Evolutionary conservation across 83 land plant species (phyloP), one percentile per base, ranked within the genome.

Genomic region (Picea mariana): DNA sequence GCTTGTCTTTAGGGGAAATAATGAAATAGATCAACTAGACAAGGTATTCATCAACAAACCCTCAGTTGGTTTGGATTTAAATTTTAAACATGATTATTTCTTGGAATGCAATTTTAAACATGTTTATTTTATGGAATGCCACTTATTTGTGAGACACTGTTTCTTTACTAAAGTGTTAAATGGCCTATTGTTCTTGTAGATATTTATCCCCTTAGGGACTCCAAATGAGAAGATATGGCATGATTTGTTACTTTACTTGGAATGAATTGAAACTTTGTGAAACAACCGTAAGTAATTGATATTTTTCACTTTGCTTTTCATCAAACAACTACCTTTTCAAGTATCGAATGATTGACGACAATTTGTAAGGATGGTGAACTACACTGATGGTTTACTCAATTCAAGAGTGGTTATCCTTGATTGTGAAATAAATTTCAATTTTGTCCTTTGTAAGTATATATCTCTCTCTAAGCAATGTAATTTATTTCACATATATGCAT

Each of bases 221-320:
- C 99, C 98, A 34, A 94, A 87, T 80, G 98, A 95, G 84, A 91
- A 82, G 38, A 93, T 90, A 58, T 98, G 99, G 98, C 96, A 96
- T 18, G 95, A 97, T 80, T 88, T 83, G 82, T 85, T 15, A 89
- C 93, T 31, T 69, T 96, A 59, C 94, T 95, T 20, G 92, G 97
- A 0, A 86, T 85, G 15, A 92, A 88, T 63, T 89, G 85, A 65
- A 97, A 92, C 27, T 94, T 90, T 84, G 87, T 87, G 2, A 91
- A 82, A 82, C 95, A 95, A 59, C 95, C 92, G 89, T 97, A 90
- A 88, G 97, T 88, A 44, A 75, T 65, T 20, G 5, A 9, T 4
- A 13, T 24, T 4, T 9, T 76, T 55, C 9, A 42, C 9, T 9
- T 26, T 9, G 0, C 9, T 1, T 44, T 44, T 44, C 0, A 44